phyloP scores from a whole-genome alignment of 2,329 filamentous ascomycete genomes.

The Fusarium devonianum region DNA sequence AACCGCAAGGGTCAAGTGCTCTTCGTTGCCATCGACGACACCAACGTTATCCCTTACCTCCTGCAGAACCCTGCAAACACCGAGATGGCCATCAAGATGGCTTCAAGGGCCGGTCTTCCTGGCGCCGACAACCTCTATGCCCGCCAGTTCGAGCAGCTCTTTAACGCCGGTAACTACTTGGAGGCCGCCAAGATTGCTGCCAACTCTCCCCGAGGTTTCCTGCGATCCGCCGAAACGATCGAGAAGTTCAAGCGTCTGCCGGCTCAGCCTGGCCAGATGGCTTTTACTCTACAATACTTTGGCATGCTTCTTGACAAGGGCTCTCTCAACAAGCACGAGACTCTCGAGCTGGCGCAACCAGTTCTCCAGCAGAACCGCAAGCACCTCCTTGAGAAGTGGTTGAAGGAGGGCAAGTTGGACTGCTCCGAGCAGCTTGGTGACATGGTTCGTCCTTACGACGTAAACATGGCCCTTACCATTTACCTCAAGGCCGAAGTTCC shows the following conservation, averaged over 20 bases:
- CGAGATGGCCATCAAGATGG: constrained; percentile 93
- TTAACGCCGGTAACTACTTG: constrained; percentile 79
- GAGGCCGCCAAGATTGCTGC: constrained; percentile 96
- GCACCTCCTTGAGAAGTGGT: constrained; percentile 96
- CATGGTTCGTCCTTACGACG: constrained; percentile 86
- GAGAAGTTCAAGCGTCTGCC: constrained; percentile 92
- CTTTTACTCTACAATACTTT: constrained; percentile 95
- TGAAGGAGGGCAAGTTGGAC: constrained; percentile 93
- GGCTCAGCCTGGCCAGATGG: constrained; percentile 83
- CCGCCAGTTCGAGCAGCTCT: constrained; percentile 89
- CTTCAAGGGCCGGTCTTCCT: constrained; percentile 89
- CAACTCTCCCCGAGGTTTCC: constrained; percentile 93
- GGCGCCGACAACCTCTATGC: constrained; percentile 94
- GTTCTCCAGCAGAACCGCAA: constrained; percentile 94
- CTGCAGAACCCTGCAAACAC: constrained; percentile 96
- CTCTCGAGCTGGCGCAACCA: constrained; percentile 89
- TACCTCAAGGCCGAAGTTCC: constrained; percentile 91
- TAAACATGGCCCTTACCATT: constrained; percentile 84
- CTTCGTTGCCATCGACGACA: constrained; percentile 91
- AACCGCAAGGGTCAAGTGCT: constrained; percentile 98
- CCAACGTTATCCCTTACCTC: constrained; percentile 89
- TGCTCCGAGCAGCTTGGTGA: constrained; percentile 97
- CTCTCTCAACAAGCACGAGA: constrained; percentile 89
- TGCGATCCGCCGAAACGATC: constrained; percentile 93
- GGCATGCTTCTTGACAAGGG: constrained; percentile 97